A percentile compares a stretch with the other conserved stretches of the same genome.
phyloP scores from a whole-genome alignment of 805 yeast genomes.

The Clavispora santaluciae region DNA sequence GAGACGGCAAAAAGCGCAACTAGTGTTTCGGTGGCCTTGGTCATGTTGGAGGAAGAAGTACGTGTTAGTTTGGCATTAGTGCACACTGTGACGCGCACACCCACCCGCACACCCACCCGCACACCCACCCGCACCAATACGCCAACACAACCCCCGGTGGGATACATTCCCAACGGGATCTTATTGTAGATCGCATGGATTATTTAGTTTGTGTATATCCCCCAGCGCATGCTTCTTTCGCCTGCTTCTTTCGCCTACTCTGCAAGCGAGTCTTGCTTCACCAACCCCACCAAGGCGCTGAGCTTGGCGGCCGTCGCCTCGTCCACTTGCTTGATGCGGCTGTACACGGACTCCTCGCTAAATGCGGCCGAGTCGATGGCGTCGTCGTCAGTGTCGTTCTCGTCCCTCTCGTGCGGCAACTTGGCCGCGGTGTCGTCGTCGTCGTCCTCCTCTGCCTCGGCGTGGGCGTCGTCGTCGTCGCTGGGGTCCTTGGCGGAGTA shows the following conservation, averaged over 20 bases:
- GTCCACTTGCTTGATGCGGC: slow-evolving; percentile 33
- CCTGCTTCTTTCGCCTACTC: no score
- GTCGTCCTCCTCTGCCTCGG: slow-evolving; percentile 18
- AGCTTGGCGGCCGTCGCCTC: slow-evolving; percentile 31
- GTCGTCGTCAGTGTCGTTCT: slow-evolving; percentile 12
- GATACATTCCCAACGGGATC: no score
- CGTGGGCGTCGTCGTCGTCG: slow-evolving; percentile 10
- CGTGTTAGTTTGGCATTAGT: slow-evolving; percentile 3
- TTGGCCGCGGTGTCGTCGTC: slow-evolving; percentile 17
- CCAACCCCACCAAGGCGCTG: slow-evolving; percentile 28
- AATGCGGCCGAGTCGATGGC: slow-evolving; percentile 14
- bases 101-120: no score
- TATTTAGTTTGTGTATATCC: no score
- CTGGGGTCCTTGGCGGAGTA: slow-evolving; percentile 21
- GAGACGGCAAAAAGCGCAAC: slow-evolving; percentile 41
- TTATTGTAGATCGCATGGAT: no score
- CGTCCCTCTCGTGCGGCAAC: slow-evolving; percentile 7
- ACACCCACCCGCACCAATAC: no score
- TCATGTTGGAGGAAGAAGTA: slow-evolving; percentile 36
- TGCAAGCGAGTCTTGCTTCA: slow-evolving; percentile 31
- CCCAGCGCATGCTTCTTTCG: no score
- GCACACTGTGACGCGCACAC: neutral
- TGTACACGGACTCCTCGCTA: slow-evolving; percentile 21
- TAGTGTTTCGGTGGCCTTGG: slow-evolving; percentile 61
- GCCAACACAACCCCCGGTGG: no score